Evolutionary conservation across 164 flowering plant genomes (phyloP).

Genomic region (Buxus sempervirens): DNA sequence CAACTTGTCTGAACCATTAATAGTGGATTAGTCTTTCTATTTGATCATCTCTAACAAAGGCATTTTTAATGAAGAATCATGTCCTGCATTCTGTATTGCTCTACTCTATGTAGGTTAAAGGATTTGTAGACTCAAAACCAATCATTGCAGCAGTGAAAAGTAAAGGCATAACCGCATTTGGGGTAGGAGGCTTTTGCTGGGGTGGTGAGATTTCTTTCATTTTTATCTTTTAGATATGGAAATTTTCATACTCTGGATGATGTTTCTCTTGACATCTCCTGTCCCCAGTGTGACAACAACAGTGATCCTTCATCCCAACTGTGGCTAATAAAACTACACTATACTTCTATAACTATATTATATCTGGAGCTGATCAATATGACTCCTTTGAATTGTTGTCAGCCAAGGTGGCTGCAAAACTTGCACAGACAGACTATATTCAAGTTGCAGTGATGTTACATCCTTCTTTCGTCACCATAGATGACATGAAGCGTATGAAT

Average conservation of each 20-base stretch:
- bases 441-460: conserved; percentile 46
- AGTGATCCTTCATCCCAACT: no score
- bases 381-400: conserved; percentile 5
- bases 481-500: conserved; percentile 41
- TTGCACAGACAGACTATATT: conserved; percentile 23
- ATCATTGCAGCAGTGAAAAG: conserved; percentile 29
- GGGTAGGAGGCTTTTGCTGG: conserved; percentile 53
- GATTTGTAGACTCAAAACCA: conserved; percentile 39
- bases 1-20: background rate
- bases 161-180: conserved; percentile 32
- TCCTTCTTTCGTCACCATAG: conserved; percentile 31
- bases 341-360: no score
- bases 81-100: no score
- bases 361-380: background rate
- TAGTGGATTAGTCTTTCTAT: background rate
- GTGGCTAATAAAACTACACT: no score
- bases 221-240: no score
- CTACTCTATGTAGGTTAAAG: conserved; percentile 40
- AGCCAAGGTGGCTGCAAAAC: conserved; percentile 36
- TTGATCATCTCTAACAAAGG: background rate
- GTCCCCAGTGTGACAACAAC: no score
- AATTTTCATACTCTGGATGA: no score
- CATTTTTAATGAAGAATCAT: no score
- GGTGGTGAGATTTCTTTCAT: conserved; percentile 30
- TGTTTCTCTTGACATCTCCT: no score